Percentiles rank a stretch among this genome's conserved stretches.
phyloP scores from a whole-genome alignment of 2,329 filamentous ascomycete genomes.

The Ophiocordyceps robertsii region DNA sequence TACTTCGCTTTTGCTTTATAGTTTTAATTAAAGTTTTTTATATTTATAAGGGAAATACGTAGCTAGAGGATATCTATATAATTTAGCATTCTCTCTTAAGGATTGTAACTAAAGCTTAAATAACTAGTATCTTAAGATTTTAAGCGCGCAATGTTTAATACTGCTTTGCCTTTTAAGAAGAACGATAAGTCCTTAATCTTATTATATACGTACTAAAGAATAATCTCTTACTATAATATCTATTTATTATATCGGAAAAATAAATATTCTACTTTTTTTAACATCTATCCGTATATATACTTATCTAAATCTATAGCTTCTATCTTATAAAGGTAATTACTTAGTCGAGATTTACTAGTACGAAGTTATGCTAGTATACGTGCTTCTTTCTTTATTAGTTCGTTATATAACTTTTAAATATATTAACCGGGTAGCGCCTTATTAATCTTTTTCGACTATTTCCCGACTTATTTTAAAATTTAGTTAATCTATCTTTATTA shows the following conservation, averaged over 20 bases:
- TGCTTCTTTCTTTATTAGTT: too few relatives aligned
- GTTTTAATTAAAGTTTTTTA: too few relatives aligned
- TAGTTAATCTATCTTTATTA: background rate
- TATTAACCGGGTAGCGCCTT: background rate
- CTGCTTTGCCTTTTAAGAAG: background rate
- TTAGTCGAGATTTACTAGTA: background rate
- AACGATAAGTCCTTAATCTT: background rate
- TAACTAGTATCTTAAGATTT: too few relatives aligned
- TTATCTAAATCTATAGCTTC: background rate
- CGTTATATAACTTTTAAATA: background rate
- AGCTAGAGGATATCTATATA: too few relatives aligned
- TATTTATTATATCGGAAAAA: background rate
- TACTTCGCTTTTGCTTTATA: too few relatives aligned
- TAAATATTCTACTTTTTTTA: background rate
- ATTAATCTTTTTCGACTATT: background rate
- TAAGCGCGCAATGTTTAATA: too few relatives aligned
- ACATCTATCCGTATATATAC: background rate
- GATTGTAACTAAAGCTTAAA: too few relatives aligned
- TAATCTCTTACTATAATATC: background rate
- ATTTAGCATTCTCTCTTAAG: too few relatives aligned
- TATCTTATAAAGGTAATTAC: background rate
- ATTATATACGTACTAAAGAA: background rate
- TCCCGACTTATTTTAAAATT: background rate
- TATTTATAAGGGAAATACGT: too few relatives aligned
- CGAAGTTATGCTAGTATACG: too few relatives aligned